Evolutionary conservation across 2,329 filamentous ascomycete species (phyloP).

Genomic region (Graphilbum sp.): DNA sequence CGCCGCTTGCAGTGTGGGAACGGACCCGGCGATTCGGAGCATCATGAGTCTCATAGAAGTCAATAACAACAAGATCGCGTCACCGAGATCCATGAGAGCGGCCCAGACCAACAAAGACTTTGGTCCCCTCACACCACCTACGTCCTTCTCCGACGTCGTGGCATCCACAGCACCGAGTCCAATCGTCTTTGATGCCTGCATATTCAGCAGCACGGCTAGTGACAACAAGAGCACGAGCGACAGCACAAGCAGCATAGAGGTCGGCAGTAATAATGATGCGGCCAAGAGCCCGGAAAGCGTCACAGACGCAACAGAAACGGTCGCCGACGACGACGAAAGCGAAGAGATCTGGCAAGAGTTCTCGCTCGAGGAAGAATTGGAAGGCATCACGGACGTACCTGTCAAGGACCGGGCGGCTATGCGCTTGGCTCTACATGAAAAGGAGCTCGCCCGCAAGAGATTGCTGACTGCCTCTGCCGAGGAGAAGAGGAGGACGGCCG

Average conservation of each 20-base stretch:
- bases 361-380: conserved; percentile 8
- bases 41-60: neutral
- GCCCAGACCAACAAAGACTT: no score
- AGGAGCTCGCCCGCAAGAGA: neutral
- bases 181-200: no score
- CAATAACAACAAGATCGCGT: neutral
- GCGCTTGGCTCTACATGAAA: conserved; percentile 3
- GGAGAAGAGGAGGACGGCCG: conserved; percentile 4
- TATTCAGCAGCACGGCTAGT: no score
- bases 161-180: no score
- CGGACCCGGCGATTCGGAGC: neutral
- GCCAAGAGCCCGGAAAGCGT: neutral
- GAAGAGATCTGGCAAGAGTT: conserved; percentile 5
- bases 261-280: neutral
- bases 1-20: neutral
- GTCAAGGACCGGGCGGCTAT: conserved; percentile 2
- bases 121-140: neutral
- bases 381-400: conserved; percentile 7
- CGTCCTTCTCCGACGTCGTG: neutral
- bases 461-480: conserved; percentile 1
- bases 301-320: neutral
- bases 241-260: no score
- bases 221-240: neutral
- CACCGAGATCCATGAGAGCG: no score
- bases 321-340: neutral